Evolutionary conservation across 176 grass and related monocot genomes (phyloP).

Genomic region (Avena insularis): DNA sequence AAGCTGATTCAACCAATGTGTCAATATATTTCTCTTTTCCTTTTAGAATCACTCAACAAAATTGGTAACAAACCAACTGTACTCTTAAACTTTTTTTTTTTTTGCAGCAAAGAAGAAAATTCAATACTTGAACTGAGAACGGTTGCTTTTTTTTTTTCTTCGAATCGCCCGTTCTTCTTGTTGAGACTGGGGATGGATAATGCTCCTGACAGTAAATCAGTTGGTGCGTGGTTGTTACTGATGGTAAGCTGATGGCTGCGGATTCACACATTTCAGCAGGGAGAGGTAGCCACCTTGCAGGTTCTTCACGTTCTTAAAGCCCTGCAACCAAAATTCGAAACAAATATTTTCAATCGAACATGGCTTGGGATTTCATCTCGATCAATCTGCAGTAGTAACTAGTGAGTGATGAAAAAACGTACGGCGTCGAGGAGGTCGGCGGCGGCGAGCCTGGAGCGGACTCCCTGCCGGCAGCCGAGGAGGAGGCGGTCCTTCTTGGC

Average conservation of each 20-base stretch:
- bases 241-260: background rate
- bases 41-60: background rate
- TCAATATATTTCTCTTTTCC: background rate
- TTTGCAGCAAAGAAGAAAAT: background rate
- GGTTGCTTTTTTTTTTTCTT: too few species aligned
- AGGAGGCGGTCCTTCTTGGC: conserved; percentile 4
- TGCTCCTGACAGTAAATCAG: background rate
- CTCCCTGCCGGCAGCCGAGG: conserved; percentile 40
- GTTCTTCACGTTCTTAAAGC: conserved; percentile 45
- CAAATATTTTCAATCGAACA: too few species aligned
- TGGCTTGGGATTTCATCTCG: too few species aligned
- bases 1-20: background rate
- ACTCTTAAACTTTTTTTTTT: background rate
- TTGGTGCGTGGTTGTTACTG: background rate
- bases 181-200: background rate
- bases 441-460: conserved; percentile 48
- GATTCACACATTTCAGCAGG: conserved; percentile 25
- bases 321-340: conserved; percentile 14
- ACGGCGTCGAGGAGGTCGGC: conserved; percentile 42
- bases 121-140: background rate
- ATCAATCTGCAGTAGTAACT: background rate
- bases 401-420: background rate
- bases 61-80: background rate
- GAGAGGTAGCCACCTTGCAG: conserved; percentile 49
- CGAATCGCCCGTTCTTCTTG: background rate